These are phyloP conservation scores for Xylariaceae sp. DNA, from an alignment of 2,329 filamentous ascomycete genomes.

Conservation along the genomic window DNA sequence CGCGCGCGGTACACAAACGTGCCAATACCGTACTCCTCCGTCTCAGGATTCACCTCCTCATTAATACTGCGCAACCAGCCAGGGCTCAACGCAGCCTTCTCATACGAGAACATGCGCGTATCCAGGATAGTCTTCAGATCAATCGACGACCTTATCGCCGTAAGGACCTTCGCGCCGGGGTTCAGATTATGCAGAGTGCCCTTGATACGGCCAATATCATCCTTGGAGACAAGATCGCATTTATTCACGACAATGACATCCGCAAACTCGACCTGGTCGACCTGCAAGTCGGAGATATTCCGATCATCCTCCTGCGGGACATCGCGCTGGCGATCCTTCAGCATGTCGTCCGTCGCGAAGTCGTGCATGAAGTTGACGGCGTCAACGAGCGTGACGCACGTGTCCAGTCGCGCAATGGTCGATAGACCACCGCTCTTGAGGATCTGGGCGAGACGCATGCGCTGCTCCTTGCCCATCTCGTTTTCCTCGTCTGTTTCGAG, in stretches of 20 bases:
- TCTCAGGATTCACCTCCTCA: constrained; percentile 67
- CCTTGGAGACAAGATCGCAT: constrained; percentile 50
- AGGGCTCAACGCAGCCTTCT: constrained; percentile 57
- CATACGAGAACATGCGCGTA: constrained; percentile 60
- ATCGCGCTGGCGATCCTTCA: constrained; percentile 57
- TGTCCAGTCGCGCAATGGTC: constrained; percentile 62
- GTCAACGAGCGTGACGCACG: constrained; percentile 67
- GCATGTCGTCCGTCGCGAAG: constrained; percentile 64
- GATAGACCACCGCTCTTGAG: constrained; percentile 56
- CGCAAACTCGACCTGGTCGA: constrained; percentile 73
- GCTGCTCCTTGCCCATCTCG: constrained; percentile 23
- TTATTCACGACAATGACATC: constrained; percentile 71
- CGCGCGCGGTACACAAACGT: constrained; percentile 64
- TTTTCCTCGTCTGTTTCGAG: constrained; percentile 28
- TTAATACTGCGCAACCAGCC: constrained; percentile 68
- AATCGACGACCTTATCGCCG: constrained; percentile 47
- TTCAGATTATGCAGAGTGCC: constrained; percentile 58
- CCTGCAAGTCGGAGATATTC: constrained; percentile 69
- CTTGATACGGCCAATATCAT: constrained; percentile 40
- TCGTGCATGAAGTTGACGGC: constrained; percentile 68
- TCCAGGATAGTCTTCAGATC: constrained; percentile 59
- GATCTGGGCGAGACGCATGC: constrained; percentile 24
- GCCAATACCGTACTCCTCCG: constrained; percentile 65
- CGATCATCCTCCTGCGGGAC: constrained; percentile 63
- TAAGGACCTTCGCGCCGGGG: constrained; percentile 58